Base-by-base conservation (phyloP, 2,329 filamentous ascomycete genomes). In the Dryadomyces quercivorus region DNA sequence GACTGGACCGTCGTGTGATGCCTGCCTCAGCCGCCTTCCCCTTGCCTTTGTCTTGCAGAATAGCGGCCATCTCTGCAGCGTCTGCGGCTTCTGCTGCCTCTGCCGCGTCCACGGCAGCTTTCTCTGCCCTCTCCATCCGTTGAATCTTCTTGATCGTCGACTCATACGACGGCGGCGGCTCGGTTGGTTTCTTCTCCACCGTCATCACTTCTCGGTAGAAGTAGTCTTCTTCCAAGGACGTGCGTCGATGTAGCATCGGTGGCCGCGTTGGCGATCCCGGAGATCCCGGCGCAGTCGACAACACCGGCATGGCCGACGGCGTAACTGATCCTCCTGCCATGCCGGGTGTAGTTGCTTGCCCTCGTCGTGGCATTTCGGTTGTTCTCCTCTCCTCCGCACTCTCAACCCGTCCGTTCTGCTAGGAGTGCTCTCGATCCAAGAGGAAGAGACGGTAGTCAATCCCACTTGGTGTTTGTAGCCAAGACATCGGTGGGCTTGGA, bases 211-310 rank as follows among this genome's bases (percentile, higher is more conserved):
- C 69, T 54, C 75, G 73, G 61, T 78, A 78, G 61, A 73, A 72
- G 61, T 74, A 66, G 61, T 78, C 75, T 67, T 78, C 75, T 64
- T 78, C 76, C 68, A 78, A 75, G 51, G 76, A 78, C 61, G 76
- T 70, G 63, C 71, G 68, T 56, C 67, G 64, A 58, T 66, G 68
- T 67, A 69, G 66, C 62, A 65, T 63, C 63, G 66, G 61, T 59
- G 62, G 59, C 60, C 26, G 2, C 40, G 53, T 13, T 16, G 16
- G 6, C 21, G 51, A 16, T n/a, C 40, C 13, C 22, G 54, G 2
- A 50, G 12, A 26, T 3, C 20, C 50, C 38, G 48, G 49, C 18
- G 42, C 18, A 13, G 55, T 46, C 5, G 56, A 10, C 16, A 51
- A 13, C 10, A 20, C 38, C 16, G 44, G 16, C 18, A 38, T 40